A percentile compares a stretch with the other conserved stretches of the same genome.
Conservation (phyloP, 23 red algal species). For the Cyanidioschyzon merolae region DNA sequence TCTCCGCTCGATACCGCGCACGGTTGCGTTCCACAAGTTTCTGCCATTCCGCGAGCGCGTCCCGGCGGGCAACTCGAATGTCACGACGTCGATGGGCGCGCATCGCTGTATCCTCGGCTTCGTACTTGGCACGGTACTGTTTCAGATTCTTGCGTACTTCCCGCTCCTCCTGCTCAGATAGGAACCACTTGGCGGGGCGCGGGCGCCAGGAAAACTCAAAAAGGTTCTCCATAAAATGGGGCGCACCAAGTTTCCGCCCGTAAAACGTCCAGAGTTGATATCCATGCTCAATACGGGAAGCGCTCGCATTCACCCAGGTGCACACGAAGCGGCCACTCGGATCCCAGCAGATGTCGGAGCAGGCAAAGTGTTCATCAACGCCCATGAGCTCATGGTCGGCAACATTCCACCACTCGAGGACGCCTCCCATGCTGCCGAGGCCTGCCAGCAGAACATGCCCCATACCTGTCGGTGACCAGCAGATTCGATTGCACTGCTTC, state of each 20-base stretch:
- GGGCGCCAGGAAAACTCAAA: constrained; percentile 91
- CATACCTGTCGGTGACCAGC: constrained; percentile 81
- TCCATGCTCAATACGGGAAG: constrained; percentile 65
- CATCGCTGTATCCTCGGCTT: constrained; percentile 82
- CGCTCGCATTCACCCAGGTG: constrained; percentile 45
- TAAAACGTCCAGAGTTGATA: constrained; percentile 86
- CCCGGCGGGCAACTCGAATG: constrained; percentile 53
- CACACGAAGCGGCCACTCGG: constrained; percentile 72
- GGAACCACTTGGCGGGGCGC: constrained; percentile 46
- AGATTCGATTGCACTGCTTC: constrained; percentile 52
- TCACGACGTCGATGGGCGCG: constrained; percentile 54
- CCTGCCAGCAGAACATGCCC: constrained; percentile 67
- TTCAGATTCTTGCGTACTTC: constrained; percentile 66
- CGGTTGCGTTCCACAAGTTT: constrained; percentile 33
- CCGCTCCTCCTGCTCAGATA: constrained; percentile 49
- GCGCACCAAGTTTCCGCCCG: constrained; percentile 52
- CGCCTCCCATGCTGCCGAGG: constrained; percentile 53
- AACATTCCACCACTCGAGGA: constrained; percentile 77
- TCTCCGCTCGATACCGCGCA: constrained; percentile 35
- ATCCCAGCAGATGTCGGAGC: constrained; percentile 85
- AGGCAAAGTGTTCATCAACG: constrained; percentile 64
- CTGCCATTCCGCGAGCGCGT: constrained; percentile 53
- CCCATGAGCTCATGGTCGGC: constrained; percentile 77
- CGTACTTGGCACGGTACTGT: constrained; percentile 56
- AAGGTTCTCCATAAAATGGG: constrained; percentile 37